Evolutionary conservation across 306 rosid species (phyloP), one percentile per base, ranked within the genome.

Genomic region (Medicago lupulina): DNA sequence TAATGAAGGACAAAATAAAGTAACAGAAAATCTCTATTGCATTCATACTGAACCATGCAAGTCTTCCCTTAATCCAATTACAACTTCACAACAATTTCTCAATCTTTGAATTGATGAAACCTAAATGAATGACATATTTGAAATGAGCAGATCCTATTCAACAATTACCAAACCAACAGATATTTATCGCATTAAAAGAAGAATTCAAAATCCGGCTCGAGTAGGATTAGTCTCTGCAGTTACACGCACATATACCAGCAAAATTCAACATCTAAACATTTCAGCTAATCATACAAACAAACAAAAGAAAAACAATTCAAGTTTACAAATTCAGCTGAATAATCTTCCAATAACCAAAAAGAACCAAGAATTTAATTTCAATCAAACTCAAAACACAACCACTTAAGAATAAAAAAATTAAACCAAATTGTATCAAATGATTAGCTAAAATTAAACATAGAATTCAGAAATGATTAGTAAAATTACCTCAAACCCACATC

Each of bases 401-500:
- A 77, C 15, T 68, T 31, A 15, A 15, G 13, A 25, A 49, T 19
- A 61, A 76, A 59, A 54, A 63, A 74, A 16, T 15, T 62, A 79
- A 68, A 81, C 78, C 79, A 81, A 85, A 83, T 59, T 67, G 62
- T 9, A 82, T 10, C 38, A 87, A 63, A 77, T 63, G 66, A 86
- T 81, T 77, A 72, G 67, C 58, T 15, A 84, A 74, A 39, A 83
- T 14, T 14, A 63, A 70, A 51, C 9, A 74, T 0, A 59, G 13
- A 80, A 73, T 53, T 69, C 11, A 79, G 62, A 40, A 36, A 76
- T 68, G 53, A 54, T 25, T 38, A 11, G 73, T 18, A 54, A 80
- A 87, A 76, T 85, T 92, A 95, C 97, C 97, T 92, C 85, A 92
- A 88, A 85, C 84, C 89, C 88, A 86, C 93, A 88, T 86, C 93